Conservation (phyloP, 352 stramenopile species). For the Plasmopara halstedii region DNA sequence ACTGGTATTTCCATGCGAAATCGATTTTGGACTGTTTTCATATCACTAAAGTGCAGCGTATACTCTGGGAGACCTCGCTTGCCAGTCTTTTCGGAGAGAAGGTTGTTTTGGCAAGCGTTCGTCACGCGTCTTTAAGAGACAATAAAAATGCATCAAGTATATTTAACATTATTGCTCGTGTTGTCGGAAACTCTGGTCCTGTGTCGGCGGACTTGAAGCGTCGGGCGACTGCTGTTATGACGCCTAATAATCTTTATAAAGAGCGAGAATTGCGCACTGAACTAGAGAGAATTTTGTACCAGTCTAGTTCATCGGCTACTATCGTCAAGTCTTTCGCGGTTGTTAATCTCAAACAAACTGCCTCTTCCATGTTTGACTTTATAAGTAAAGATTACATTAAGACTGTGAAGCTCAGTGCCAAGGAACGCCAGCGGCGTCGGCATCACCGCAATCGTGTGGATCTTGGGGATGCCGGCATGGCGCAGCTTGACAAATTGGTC, state of each 20-base stretch:
- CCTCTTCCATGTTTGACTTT: conserved; percentile 43
- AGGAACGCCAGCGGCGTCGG: conserved; percentile 48
- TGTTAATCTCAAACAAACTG: conserved; percentile 27
- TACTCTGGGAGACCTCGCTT: conserved; percentile 69
- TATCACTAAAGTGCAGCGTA: conserved; percentile 54
- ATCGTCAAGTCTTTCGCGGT: conserved; percentile 27
- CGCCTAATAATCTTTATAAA: conserved; percentile 13
- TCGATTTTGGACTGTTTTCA: conserved; percentile 55
- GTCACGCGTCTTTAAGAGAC: conserved; percentile 7
- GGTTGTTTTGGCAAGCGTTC: conserved; percentile 50
- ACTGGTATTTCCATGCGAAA: conserved; percentile 65
- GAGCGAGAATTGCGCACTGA: conserved; percentile 33
- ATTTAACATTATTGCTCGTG: conserved; percentile 19
- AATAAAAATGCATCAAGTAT: conserved; percentile 7
- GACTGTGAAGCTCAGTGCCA: conserved; percentile 49
- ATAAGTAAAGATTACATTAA: conserved; percentile 56
- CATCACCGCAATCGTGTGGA: conserved; percentile 63
- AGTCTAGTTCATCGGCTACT: conserved; percentile 31
- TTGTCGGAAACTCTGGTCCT: conserved; percentile 16
- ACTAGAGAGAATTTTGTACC: conserved; percentile 39
- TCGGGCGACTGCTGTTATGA: conserved; percentile 11
- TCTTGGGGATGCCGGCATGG: conserved; percentile 58
- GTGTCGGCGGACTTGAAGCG: conserved; percentile 18
- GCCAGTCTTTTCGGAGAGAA: conserved; percentile 57
- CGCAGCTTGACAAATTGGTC: conserved; percentile 64